A percentile compares a stretch with the other conserved stretches of the same genome.
phyloP scores from a whole-genome alignment of 768 basidiomycete species.

The Lyophyllum semitale region DNA sequence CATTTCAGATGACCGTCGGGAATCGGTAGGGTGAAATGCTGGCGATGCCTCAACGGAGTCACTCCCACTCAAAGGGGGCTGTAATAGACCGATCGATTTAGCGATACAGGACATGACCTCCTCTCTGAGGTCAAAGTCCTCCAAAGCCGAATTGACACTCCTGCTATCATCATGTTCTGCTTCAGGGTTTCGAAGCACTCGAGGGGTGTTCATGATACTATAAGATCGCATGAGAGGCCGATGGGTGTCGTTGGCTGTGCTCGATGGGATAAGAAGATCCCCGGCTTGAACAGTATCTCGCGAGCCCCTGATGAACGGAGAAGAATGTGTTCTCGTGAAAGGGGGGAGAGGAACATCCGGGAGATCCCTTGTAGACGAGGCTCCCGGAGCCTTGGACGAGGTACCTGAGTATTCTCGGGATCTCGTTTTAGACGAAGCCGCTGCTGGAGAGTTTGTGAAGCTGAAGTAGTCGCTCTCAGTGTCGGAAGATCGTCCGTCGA shows the following conservation, averaged over 20 bases:
- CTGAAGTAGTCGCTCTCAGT: conserved; percentile 62
- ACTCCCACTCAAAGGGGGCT: conserved; percentile 74
- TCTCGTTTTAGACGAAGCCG: conserved; percentile 23
- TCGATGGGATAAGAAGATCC: conserved; percentile 67
- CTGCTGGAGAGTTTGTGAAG: conserved; percentile 28
- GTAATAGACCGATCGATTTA: conserved; percentile 92
- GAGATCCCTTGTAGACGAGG: conserved; percentile 10
- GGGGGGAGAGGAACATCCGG: conserved; percentile 5
- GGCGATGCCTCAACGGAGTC: conserved; percentile 73
- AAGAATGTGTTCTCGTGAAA: conserved; percentile 11
- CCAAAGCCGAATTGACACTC: conserved; percentile 38
- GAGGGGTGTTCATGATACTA: conserved; percentile 54
- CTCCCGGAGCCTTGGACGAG: conserved; percentile 1
- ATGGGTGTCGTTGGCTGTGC: conserved; percentile 45
- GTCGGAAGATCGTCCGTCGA: conserved; percentile 62
- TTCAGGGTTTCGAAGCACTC: conserved; percentile 32
- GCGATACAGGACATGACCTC: conserved; percentile 98
- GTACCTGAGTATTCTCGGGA: conserved; percentile 25
- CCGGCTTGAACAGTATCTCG: conserved; percentile 74
- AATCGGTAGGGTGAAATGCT: conserved; percentile 47
- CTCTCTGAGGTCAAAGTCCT: conserved; percentile 92
- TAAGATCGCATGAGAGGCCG: conserved; percentile 48
- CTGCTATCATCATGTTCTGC: conserved; percentile 21
- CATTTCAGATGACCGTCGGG: conserved; percentile 39
- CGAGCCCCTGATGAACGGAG: conserved; percentile 31